Percentiles rank a stretch among this genome's conserved stretches.
phyloP scores from a whole-genome alignment of 179 eudicot species.

The Drosera spatulata region DNA sequence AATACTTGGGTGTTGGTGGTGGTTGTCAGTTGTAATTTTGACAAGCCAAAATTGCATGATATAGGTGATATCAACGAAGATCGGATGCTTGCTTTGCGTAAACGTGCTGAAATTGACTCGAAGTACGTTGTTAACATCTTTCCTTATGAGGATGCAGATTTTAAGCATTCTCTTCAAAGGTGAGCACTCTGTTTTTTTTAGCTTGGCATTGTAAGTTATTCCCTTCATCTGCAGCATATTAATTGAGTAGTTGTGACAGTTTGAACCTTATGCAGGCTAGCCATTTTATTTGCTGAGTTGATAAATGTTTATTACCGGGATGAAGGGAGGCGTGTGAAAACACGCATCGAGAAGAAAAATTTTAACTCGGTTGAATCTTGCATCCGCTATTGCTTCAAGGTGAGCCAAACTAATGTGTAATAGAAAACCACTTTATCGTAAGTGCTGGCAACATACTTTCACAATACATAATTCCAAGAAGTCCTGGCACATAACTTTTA shows the following conservation, averaged over 20 bases:
- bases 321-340: conserved; percentile 78
- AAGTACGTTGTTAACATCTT: conserved; percentile 51
- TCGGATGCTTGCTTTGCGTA: conserved; percentile 69
- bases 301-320: conserved; percentile 63
- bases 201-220: neutral
- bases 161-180: conserved; percentile 73
- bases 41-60: conserved; percentile 9
- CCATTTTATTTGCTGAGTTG: conserved; percentile 55
- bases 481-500: neutral
- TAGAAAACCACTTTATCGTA: neutral
- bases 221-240: neutral
- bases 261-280: conserved; percentile 46
- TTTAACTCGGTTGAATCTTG: conserved; percentile 56
- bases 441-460: neutral
- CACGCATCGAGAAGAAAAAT: conserved; percentile 72
- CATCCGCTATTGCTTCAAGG: conserved; percentile 89
- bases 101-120: conserved; percentile 90
- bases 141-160: conserved; percentile 34
- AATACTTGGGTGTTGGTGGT: neutral
- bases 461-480: neutral
- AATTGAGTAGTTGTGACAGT: neutral
- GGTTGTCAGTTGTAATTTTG: neutral
- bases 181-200: conserved; percentile 13
- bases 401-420: conserved; percentile 12
- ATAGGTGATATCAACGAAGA: conserved; percentile 80